phyloP scores from a whole-genome alignment of 2,329 filamentous ascomycete species.

The Talaromyces sp. region DNA sequence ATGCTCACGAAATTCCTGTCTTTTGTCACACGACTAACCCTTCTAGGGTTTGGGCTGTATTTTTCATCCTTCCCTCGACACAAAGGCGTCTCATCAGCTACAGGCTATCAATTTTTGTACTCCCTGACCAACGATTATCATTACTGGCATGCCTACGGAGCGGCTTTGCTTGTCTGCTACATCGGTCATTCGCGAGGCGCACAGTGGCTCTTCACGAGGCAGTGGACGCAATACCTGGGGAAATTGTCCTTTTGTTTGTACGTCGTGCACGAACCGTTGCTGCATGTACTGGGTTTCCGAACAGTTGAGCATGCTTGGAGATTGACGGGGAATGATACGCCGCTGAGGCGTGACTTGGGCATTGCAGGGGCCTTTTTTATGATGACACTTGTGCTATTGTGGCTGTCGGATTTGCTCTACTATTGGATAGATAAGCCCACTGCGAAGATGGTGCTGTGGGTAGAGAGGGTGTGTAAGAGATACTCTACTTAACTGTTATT shows the following conservation, averaged over 20 bases:
- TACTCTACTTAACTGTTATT: too few relatives aligned
- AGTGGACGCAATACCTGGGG: neutral
- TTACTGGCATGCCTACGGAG: conserved; percentile 2
- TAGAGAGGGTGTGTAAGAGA: neutral
- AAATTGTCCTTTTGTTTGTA: conserved; percentile 1
- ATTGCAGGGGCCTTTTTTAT: neutral
- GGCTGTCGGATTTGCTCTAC: neutral
- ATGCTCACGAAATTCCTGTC: neutral
- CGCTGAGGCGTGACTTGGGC: neutral
- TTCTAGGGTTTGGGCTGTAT: neutral
- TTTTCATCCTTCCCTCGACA: conserved; percentile 2
- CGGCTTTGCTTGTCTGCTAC: neutral
- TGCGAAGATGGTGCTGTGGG: neutral
- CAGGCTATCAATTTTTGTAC: neutral
- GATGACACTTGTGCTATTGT: neutral
- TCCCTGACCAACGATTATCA: neutral
- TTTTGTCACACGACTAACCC: neutral
- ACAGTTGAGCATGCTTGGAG: neutral
- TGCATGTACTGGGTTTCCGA: neutral
- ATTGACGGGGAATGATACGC: neutral
- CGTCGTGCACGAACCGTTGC: neutral
- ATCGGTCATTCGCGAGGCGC: neutral
- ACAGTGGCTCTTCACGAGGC: neutral
- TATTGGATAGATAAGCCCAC: neutral
- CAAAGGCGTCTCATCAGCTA: neutral